These are phyloP conservation scores for Psidium friedrichsthalianum DNA, from an alignment of 345 rosid genomes.

Conservation along the genomic window DNA sequence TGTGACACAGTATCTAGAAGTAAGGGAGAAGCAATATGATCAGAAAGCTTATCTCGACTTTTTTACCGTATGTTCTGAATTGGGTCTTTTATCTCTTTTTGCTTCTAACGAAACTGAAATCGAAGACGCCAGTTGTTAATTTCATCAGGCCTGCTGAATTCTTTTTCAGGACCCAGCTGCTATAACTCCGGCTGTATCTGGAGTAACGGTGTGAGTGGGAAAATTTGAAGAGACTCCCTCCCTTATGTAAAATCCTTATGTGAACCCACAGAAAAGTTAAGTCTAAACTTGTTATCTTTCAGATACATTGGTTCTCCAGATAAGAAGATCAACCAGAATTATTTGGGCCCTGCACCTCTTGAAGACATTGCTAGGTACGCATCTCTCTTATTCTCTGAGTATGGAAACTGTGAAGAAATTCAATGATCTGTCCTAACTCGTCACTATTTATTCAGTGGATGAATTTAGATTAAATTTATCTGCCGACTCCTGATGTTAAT, in stretches of 20 bases:
- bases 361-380: conserved; percentile 74
- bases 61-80: conserved; percentile 49
- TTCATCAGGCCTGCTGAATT: conserved; percentile 1
- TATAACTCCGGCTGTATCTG: conserved; percentile 54
- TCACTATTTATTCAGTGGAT: neutral
- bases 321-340: conserved; percentile 57
- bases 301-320: conserved; percentile 82
- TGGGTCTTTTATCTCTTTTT: neutral
- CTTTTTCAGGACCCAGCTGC: conserved; percentile 49
- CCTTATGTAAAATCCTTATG: neutral
- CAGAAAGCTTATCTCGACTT: conserved; percentile 68
- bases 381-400: neutral
- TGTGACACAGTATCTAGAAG: conserved; percentile 57
- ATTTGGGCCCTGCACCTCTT: conserved; percentile 72
- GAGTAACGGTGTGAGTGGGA: conserved; percentile 74
- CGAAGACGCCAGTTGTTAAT: neutral
- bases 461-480: neutral
- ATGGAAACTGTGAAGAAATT: neutral
- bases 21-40: conserved; percentile 88
- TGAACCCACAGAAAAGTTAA: neutral
- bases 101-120: neutral
- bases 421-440: neutral
- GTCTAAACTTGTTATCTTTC: neutral
- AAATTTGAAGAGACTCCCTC: neutral
- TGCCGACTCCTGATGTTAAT: neutral